These are phyloP conservation scores for Schizosaccharomyces cryophilus DNA, from an alignment of 805 yeast species.

Conservation along the genomic window DNA sequence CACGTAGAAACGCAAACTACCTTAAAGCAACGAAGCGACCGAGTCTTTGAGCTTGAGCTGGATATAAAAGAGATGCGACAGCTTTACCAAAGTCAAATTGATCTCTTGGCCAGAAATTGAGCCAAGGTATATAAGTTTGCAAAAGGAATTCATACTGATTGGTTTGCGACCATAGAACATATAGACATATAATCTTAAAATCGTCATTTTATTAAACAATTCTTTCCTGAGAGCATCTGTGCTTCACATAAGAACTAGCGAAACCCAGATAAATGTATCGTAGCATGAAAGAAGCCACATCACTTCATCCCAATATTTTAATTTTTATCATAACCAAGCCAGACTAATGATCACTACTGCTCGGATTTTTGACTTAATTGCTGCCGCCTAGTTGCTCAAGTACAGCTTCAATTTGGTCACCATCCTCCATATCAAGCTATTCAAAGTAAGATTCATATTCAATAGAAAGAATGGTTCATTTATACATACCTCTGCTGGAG, in stretches of 20 bases:
- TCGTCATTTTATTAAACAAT: too few relatives aligned
- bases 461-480: background rate
- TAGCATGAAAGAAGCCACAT: too few relatives aligned
- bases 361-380: background rate
- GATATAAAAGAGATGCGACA: conserved; percentile 1
- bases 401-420: conserved; percentile 90
- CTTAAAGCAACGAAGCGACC: background rate
- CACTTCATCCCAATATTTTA: too few relatives aligned
- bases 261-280: too few relatives aligned
- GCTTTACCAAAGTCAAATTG: background rate
- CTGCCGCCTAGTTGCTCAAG: conserved; percentile 46
- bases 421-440: conserved; percentile 69
- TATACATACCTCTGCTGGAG: conserved; percentile 45
- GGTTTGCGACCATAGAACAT: too few relatives aligned
- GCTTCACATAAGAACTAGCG: too few relatives aligned
- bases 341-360: background rate
- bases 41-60: background rate
- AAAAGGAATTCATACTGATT: background rate
- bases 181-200: too few relatives aligned
- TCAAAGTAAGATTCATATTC: conserved; percentile 3
- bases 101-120: conserved; percentile 10
- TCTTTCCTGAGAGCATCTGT: too few relatives aligned
- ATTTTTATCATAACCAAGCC: too few relatives aligned
- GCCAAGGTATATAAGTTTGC: conserved; percentile 20
- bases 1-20: background rate